These are phyloP conservation scores for Thermochaetoides thermophila DNA, from an alignment of 495 filamentous ascomycete species.

Conservation along the genomic window DNA sequence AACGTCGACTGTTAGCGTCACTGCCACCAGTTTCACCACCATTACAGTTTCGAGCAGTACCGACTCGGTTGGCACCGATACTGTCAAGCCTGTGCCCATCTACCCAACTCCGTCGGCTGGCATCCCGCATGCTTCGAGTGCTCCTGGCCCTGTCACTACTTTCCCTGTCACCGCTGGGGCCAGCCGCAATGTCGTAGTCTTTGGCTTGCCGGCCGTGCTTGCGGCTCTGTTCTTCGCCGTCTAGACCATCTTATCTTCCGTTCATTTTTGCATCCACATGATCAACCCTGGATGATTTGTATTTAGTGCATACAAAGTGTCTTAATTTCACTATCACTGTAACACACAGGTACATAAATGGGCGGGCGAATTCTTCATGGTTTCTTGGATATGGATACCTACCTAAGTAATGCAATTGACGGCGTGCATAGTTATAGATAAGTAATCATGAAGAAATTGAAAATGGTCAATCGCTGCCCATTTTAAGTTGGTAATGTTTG, in stretches of 20 bases:
- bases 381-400: too few species aligned
- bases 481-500: too few species aligned
- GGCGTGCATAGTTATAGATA: too few species aligned
- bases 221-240: constrained; percentile 13
- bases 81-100: background rate
- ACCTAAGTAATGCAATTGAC: too few species aligned
- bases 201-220: constrained; percentile 12
- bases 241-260: constrained; percentile 2
- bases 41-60: constrained; percentile 10
- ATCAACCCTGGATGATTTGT: background rate
- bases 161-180: constrained; percentile 15
- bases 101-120: constrained; percentile 4
- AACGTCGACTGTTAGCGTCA: constrained; percentile 5
- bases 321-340: too few species aligned
- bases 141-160: constrained; percentile 1
- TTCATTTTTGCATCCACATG: constrained; percentile 1
- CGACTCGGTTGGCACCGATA: background rate
- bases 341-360: background rate
- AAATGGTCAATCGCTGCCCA: too few species aligned
- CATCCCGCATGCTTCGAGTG: constrained; percentile 2
- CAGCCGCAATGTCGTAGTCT: constrained; percentile 12
- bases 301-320: too few species aligned
- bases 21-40: constrained; percentile 11
- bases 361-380: too few species aligned
- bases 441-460: too few species aligned